Evolutionary conservation across 2,329 filamentous ascomycete genomes (phyloP).

Genomic region (Colletotrichum plurivorum): DNA sequence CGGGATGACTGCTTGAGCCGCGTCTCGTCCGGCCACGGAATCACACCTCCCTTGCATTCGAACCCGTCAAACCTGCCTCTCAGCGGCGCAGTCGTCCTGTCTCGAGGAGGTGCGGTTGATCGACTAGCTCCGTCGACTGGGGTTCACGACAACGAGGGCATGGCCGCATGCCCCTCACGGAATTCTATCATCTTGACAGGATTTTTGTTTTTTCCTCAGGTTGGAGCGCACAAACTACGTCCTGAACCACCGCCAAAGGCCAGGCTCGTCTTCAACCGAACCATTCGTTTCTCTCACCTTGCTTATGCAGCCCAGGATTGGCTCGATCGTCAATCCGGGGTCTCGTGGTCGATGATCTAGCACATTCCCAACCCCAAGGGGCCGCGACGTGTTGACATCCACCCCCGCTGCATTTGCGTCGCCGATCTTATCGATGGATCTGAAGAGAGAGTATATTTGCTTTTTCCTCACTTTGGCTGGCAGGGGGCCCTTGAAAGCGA

Average conservation of each 20-base stretch:
- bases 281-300: not conserved
- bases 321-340: conserved; percentile 23
- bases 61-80: conserved; percentile 19
- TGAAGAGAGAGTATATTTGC: conserved; percentile 13
- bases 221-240: conserved; percentile 19
- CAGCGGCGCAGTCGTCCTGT: not conserved
- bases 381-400: conserved; percentile 12
- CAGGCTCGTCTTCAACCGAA: not conserved
- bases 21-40: conserved; percentile 13
- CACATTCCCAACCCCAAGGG: not conserved
- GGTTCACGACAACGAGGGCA: conserved; percentile 22
- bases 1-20: conserved; percentile 20
- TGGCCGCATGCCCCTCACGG: not conserved
- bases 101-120: conserved; percentile 28
- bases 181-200: conserved; percentile 14
- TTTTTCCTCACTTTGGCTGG: conserved; percentile 8
- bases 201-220: conserved; percentile 8
- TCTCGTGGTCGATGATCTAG: conserved; percentile 6
- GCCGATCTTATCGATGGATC: conserved; percentile 14
- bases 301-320: conserved; percentile 23
- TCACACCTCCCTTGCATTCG: conserved; percentile 18
- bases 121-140: conserved; percentile 28
- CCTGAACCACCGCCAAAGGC: not conserved
- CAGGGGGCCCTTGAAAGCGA: conserved; percentile 9
- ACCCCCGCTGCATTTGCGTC: conserved; percentile 7